Evolutionary conservation across 75 land plant genomes (phyloP).

Genomic region (Isoetes taiwanensis): DNA sequence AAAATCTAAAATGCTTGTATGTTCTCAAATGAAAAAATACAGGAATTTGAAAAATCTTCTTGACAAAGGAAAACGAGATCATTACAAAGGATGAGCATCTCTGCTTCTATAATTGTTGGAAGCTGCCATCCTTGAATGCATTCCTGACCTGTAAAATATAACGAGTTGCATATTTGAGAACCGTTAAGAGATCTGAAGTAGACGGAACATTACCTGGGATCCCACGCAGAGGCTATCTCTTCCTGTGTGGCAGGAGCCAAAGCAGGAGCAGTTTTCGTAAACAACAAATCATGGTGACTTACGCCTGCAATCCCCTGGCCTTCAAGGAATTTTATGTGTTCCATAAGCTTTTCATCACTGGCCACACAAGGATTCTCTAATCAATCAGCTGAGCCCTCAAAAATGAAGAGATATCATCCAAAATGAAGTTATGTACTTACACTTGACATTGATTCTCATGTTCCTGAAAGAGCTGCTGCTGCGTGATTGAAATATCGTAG

Average conservation of each 20-base stretch:
- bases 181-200: too few species aligned
- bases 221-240: constrained; percentile 22
- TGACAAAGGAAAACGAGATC: too few species aligned
- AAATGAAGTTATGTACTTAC: constrained; percentile 22
- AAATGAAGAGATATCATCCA: neutral
- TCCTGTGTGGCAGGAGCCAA: constrained; percentile 31
- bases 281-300: constrained; percentile 82
- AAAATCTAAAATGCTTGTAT: too few species aligned
- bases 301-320: constrained; percentile 76
- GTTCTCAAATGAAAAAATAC: too few species aligned
- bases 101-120: too few species aligned
- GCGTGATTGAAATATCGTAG: constrained; percentile 82
- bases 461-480: constrained; percentile 83
- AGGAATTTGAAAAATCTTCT: too few species aligned
- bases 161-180: too few species aligned
- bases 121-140: too few species aligned
- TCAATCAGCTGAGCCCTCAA: neutral
- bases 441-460: constrained; percentile 48
- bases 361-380: neutral
- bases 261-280: constrained; percentile 66
- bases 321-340: constrained; percentile 63
- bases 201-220: constrained; percentile 15
- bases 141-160: too few species aligned
- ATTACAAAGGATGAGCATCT: too few species aligned
- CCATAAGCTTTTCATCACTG: constrained; percentile 50